phyloP scores from a whole-genome alignment of 1,139 yeast genomes.

The Pichia sp. region DNA sequence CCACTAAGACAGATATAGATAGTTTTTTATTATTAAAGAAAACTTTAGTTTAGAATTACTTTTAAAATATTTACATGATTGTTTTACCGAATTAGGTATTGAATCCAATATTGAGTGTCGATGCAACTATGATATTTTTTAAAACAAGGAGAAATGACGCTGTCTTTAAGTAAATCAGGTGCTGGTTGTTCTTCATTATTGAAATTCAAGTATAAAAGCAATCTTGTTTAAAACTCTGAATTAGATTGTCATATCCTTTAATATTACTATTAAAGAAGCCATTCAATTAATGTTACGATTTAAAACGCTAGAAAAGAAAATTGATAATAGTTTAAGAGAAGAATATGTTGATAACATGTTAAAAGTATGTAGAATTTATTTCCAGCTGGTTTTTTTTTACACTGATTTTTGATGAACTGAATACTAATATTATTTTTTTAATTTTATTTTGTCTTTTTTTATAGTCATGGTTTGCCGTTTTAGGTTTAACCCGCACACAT shows the following conservation, averaged over 20 bases:
- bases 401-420: conserved; percentile 35
- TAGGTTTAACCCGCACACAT: conserved; percentile 11
- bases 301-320: conserved; percentile 31
- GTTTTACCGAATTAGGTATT: conserved; percentile 38
- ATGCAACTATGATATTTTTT: conserved; percentile 35
- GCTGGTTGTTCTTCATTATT: conserved; percentile 46
- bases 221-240: conserved; percentile 38
- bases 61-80: conserved; percentile 33
- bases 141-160: conserved; percentile 32
- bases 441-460: conserved; percentile 38
- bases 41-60: conserved; percentile 28
- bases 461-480: conserved; percentile 35
- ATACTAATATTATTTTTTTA: conserved; percentile 47
- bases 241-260: conserved; percentile 40
- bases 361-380: conserved; percentile 31
- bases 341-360: conserved; percentile 35
- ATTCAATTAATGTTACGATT: conserved; percentile 37
- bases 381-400: conserved; percentile 32
- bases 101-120: conserved; percentile 41
- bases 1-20: conserved; percentile 23
- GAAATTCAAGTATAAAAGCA: conserved; percentile 35
- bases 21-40: conserved; percentile 20
- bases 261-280: conserved; percentile 37
- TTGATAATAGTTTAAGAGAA: conserved; percentile 33
- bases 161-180: conserved; percentile 50